Evolutionary conservation across 345 rosid species (phyloP).

Genomic region (Ceriops decandra): DNA sequence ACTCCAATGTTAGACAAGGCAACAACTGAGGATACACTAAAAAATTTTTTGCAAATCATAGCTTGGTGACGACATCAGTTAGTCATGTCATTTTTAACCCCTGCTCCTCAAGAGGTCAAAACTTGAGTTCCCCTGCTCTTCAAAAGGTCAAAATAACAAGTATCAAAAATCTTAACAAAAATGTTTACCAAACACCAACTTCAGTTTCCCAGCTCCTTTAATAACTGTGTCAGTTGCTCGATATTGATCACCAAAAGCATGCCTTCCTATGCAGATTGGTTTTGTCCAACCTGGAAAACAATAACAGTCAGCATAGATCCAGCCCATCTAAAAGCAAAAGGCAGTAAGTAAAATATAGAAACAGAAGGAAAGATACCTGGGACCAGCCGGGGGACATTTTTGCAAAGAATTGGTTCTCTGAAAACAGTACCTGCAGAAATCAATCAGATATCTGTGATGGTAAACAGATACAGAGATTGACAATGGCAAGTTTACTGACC

Average conservation of each 20-base stretch:
- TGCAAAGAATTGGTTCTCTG: constrained; percentile 97
- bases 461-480: not conserved
- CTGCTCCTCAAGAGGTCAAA: too few species aligned
- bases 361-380: constrained; percentile 51
- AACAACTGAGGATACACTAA: too few species aligned
- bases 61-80: too few species aligned
- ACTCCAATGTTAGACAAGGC: too few species aligned
- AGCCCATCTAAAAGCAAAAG: not conserved
- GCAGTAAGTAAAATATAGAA: not conserved
- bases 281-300: constrained; percentile 75
- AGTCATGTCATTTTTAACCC: too few species aligned
- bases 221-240: constrained; percentile 90
- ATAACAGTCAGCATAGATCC: not conserved
- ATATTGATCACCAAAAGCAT: constrained; percentile 98
- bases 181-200: constrained; percentile 62
- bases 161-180: not conserved
- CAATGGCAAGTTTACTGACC: constrained; percentile 41
- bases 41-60: too few species aligned
- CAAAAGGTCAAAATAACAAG: too few species aligned
- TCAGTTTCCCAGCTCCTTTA: constrained; percentile 88
- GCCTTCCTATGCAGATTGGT: constrained; percentile 98
- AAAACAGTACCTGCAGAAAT: constrained; percentile 76
- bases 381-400: constrained; percentile 80
- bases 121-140: too few species aligned
- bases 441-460: not conserved